phyloP scores from a whole-genome alignment of 805 yeast species.

The Hyphopichia homilentoma region DNA sequence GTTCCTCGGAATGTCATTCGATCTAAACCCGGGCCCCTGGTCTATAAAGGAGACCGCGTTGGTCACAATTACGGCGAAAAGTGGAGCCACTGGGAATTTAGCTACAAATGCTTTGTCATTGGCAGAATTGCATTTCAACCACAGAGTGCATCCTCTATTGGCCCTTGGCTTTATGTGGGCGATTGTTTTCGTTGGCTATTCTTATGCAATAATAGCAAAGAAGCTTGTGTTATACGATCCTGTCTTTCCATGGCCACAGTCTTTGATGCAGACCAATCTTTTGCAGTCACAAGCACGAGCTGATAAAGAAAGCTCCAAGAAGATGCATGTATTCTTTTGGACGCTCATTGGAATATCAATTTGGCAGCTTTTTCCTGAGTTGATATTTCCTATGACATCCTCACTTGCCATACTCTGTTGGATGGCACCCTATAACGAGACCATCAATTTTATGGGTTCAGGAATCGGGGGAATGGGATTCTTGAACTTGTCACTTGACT shows the following conservation, averaged over 20 bases:
- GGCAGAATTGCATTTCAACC: slow-evolving; percentile 38
- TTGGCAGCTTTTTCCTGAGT: slow-evolving; percentile 48
- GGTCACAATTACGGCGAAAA: slow-evolving; percentile 45
- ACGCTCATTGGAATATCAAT: slow-evolving; percentile 28
- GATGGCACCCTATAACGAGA: slow-evolving; percentile 37
- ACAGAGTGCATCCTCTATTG: slow-evolving; percentile 25
- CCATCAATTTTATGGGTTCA: slow-evolving; percentile 40
- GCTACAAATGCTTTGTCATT: slow-evolving; percentile 43
- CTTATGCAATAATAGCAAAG: slow-evolving; percentile 46
- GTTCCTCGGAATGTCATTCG: slow-evolving; percentile 19
- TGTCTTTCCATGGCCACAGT: slow-evolving; percentile 44
- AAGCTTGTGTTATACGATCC: slow-evolving; percentile 42
- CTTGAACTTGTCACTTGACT: slow-evolving; percentile 41
- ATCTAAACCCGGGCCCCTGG: slow-evolving; percentile 50
- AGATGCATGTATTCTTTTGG: slow-evolving; percentile 33
- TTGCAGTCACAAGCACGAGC: slow-evolving; percentile 26
- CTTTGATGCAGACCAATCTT: slow-evolving; percentile 44
- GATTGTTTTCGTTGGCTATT: slow-evolving; percentile 46
- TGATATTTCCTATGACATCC: slow-evolving; percentile 41
- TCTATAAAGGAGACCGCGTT: slow-evolving; percentile 46
- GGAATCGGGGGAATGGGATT: slow-evolving; percentile 48
- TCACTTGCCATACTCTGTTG: slow-evolving; percentile 45
- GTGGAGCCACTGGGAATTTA: slow-evolving; percentile 46
- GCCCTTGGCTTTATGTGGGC: slow-evolving; percentile 44
- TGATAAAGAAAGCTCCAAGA: slow-evolving; percentile 13